phyloP scores from a whole-genome alignment of 2,329 filamentous ascomycete species.

The Cryphonectria japonica region DNA sequence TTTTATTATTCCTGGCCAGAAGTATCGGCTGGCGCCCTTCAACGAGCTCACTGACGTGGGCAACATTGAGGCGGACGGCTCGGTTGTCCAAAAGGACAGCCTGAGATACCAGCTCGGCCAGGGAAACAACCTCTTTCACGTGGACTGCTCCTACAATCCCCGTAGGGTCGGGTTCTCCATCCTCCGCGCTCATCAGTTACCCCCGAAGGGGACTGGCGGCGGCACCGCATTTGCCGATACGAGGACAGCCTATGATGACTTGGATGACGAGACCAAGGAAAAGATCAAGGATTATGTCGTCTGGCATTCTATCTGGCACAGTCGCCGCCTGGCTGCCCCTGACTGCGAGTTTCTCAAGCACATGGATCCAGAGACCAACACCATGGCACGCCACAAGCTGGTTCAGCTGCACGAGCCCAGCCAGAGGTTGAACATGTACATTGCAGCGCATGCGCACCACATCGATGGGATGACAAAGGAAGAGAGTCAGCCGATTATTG shows the following conservation, averaged over 20 bases:
- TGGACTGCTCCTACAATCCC: not conserved
- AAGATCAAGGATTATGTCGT: slow-evolving; percentile 20
- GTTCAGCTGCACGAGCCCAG: slow-evolving; percentile 46
- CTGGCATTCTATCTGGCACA: slow-evolving; percentile 41
- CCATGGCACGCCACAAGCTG: slow-evolving; percentile 43
- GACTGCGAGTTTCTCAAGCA: slow-evolving; percentile 38
- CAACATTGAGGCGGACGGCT: not conserved
- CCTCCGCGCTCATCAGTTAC: not conserved
- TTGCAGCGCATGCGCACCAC: slow-evolving; percentile 49
- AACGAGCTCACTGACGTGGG: not conserved
- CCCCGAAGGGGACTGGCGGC: not conserved
- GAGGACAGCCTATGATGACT: not conserved
- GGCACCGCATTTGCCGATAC: not conserved
- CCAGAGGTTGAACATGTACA: slow-evolving; percentile 49
- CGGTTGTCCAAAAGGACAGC: not conserved
- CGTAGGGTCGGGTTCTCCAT: not conserved
- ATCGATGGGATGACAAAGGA: slow-evolving; percentile 39
- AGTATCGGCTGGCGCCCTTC: not conserved
- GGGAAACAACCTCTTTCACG: slow-evolving; percentile 2
- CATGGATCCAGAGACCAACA: slow-evolving; percentile 37
- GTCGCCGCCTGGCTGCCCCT: slow-evolving; percentile 40
- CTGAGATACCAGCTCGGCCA: not conserved
- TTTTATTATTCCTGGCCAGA: not conserved
- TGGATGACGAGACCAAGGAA: not conserved
- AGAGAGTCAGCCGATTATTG: not conserved